A percentile compares a stretch with the other conserved stretches of the same genome.
Evolutionary conservation across 495 filamentous ascomycete species (phyloP).

Genomic region (Chaetomidium leptoderma): DNA sequence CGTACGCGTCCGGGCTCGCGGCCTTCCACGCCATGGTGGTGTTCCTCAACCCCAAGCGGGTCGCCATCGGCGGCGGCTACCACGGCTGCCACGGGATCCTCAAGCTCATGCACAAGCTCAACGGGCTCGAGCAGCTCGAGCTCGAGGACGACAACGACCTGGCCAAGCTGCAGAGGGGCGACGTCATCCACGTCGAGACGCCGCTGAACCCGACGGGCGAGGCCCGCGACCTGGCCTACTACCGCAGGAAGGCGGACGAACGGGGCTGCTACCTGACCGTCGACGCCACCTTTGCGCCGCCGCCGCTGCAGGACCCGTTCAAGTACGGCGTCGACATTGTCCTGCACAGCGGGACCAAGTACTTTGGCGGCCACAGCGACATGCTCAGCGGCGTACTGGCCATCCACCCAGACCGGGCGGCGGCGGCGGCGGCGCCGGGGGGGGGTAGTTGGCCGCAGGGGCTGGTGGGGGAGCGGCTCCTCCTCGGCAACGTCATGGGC

Average conservation of each 20-base stretch:
- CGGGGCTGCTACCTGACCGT: conserved; percentile 74
- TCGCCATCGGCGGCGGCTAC: conserved; percentile 79
- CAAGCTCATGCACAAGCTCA: conserved; percentile 62
- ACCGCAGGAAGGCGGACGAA: conserved; percentile 65
- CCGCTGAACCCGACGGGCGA: conserved; percentile 85
- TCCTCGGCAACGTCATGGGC: conserved; percentile 83
- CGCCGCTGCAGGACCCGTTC: conserved; percentile 83
- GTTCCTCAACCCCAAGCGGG: conserved; percentile 68
- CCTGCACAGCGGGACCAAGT: conserved; percentile 92
- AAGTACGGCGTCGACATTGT: conserved; percentile 71
- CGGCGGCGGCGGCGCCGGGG: conserved; percentile 29
- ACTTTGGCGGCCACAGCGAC: conserved; percentile 90
- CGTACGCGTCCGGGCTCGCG: conserved; percentile 79
- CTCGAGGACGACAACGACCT: conserved; percentile 49
- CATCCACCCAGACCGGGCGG: conserved; percentile 41
- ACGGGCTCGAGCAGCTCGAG: conserved; percentile 59
- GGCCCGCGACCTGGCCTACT: conserved; percentile 64
- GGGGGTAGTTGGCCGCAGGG: conserved; percentile 56
- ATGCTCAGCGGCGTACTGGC: conserved; percentile 81
- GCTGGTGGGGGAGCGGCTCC: conserved; percentile 61
- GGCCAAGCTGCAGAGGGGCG: conserved; percentile 57
- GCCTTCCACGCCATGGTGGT: conserved; percentile 81
- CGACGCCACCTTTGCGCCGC: conserved; percentile 91
- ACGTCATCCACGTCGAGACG: conserved; percentile 88
- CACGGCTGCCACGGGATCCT: conserved; percentile 91